Percentiles rank a stretch among this genome's conserved stretches.
phyloP scores from a whole-genome alignment of 768 basidiomycete genomes.

The Russula sp. region DNA sequence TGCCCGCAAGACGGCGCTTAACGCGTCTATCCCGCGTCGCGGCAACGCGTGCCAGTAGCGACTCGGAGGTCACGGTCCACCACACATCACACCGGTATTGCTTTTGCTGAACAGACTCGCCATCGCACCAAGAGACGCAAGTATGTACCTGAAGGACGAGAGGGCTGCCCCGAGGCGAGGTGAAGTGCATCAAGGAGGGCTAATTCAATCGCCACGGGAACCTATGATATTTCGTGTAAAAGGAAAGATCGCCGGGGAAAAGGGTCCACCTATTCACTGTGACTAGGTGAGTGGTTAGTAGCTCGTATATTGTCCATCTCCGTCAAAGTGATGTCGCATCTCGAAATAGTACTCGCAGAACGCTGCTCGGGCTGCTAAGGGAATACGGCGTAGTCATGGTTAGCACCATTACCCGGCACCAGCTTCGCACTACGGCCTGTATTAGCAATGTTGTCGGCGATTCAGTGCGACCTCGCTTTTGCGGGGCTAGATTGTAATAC shows the following conservation, averaged over 20 bases:
- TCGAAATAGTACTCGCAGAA: background rate
- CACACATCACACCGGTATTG: background rate
- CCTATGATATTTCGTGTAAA: background rate
- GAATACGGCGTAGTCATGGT: background rate
- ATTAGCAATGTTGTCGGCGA: background rate
- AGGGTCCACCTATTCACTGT: background rate
- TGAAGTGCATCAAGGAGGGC: background rate
- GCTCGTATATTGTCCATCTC: background rate
- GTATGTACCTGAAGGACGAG: background rate
- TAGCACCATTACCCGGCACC: background rate
- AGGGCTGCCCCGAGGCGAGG: background rate
- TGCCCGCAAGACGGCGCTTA: constrained; percentile 2
- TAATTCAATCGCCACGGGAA: background rate
- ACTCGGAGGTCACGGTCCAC: background rate
- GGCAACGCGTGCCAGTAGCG: background rate
- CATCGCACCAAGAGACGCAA: background rate
- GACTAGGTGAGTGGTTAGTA: background rate
- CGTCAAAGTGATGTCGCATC: background rate
- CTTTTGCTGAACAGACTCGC: background rate
- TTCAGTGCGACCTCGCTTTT: background rate
- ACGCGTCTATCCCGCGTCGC: background rate
- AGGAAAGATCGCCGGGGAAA: background rate
- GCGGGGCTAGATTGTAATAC: background rate
- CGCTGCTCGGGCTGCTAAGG: background rate
- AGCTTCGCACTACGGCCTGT: background rate